phyloP scores from a whole-genome alignment of 2,329 filamentous ascomycete species.

The Neodidymelliopsis sp. region DNA sequence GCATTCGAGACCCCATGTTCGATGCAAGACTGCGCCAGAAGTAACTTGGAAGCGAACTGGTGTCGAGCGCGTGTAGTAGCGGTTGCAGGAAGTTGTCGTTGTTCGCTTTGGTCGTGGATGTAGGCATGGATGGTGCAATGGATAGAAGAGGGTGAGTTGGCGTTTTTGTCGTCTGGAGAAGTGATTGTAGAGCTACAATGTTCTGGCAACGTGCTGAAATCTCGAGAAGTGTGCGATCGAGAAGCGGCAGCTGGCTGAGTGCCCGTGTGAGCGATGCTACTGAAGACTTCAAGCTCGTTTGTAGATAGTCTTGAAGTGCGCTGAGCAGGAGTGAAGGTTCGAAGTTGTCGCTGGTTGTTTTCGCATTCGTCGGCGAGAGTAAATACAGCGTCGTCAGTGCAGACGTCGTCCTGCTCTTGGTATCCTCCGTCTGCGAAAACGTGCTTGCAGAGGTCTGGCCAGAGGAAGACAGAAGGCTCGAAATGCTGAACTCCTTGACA shows the following conservation, averaged over 20 bases:
- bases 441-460: conserved; percentile 52
- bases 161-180: conserved; percentile 73
- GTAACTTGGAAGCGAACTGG: conserved; percentile 83
- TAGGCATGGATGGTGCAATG: conserved; percentile 8
- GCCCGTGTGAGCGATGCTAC: conserved; percentile 77
- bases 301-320: conserved; percentile 81
- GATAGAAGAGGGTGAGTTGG: conserved; percentile 72
- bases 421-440: conserved; percentile 73
- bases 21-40: conserved; percentile 93
- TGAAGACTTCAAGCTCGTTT: conserved; percentile 80
- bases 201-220: conserved; percentile 87
- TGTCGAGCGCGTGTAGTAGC: conserved; percentile 81
- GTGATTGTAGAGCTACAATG: conserved; percentile 82
- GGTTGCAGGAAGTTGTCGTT: conserved; percentile 70
- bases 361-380: conserved; percentile 71
- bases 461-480: conserved; percentile 55
- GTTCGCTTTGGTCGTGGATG: not conserved
- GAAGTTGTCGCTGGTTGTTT: conserved; percentile 58
- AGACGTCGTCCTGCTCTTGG: conserved; percentile 74
- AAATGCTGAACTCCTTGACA: conserved; percentile 83
- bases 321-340: conserved; percentile 76
- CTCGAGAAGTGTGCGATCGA: conserved; percentile 83
- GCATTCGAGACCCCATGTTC: conserved; percentile 76
- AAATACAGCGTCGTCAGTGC: conserved; percentile 81
- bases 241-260: conserved; percentile 77